phyloP scores from a whole-genome alignment of 805 yeast species.

The Teunomyces atbi region DNA sequence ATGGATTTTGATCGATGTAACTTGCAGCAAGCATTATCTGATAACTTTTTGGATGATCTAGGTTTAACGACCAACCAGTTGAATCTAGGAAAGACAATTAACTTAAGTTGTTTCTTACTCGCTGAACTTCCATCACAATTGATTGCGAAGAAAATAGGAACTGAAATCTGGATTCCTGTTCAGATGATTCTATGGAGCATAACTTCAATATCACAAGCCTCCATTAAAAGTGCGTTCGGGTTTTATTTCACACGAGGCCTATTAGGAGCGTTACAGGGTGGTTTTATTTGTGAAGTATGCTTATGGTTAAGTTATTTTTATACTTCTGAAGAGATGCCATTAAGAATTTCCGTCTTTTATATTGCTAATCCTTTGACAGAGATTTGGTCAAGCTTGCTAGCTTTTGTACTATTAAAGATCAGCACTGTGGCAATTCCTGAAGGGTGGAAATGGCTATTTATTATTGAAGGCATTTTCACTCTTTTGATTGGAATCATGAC shows the following conservation, averaged over 20 bases:
- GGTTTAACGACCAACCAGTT: conserved; percentile 21
- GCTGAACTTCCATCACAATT: conserved; percentile 27
- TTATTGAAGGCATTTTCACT: conserved; percentile 62
- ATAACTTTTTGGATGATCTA: conserved; percentile 20
- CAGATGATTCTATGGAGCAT: conserved; percentile 24
- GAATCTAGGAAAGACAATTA: conserved; percentile 22
- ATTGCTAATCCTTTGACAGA: conserved; percentile 50
- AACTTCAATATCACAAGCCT: conserved; percentile 21
- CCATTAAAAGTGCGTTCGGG: conserved; percentile 14
- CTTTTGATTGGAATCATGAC: conserved; percentile 48
- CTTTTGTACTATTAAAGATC: conserved; percentile 51
- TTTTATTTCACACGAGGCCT: conserved; percentile 21
- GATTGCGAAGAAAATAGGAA: conserved; percentile 24
- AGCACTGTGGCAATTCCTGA: conserved; percentile 41
- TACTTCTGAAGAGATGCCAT: conserved; percentile 54
- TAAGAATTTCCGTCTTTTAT: conserved; percentile 61
- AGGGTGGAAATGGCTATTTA: conserved; percentile 68
- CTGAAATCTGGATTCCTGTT: conserved; percentile 23
- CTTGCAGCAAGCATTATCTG: conserved; percentile 24
- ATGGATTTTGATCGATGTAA: conserved; percentile 26
- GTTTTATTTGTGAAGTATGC: conserved; percentile 55
- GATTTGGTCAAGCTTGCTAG: conserved; percentile 47
- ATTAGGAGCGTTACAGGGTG: conserved; percentile 25
- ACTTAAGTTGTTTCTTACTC: conserved; percentile 20
- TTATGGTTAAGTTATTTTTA: conserved; percentile 68